Evolutionary conservation across 768 basidiomycete species (phyloP), one percentile per base, ranked within the genome.

Genomic region (Xerocomus brunneocitrinus): DNA sequence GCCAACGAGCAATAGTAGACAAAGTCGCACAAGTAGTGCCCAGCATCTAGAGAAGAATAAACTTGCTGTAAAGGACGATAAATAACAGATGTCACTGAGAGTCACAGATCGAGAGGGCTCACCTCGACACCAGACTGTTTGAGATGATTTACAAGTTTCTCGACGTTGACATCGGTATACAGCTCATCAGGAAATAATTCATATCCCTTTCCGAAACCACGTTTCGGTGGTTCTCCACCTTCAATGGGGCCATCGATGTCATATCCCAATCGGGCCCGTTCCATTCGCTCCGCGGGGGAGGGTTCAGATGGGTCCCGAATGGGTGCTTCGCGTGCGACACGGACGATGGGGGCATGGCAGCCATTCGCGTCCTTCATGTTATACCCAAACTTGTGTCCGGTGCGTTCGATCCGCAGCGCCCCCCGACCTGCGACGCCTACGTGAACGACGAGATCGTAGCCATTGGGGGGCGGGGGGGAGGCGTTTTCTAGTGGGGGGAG

Each of bases 1-100:
- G 85, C 85, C 27, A 89, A 76, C 9, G 85, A 87, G 62, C 85
- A 84, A 61, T 86, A 90, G 65, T 85, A 87, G 54, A 84, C 79
- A 66, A 85, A 89, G 70, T 89, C 87, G 64, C 84, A 87, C 10
- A 89, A 69, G 66, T 83, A 90, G 64, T 86, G 84, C 0, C 87
- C 87, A 14, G 86, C 83, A 62, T 89, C 87, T 76, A 84, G 79
- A 3, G 87, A 88, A 19, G 83, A 77, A 63, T 84, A 82, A 22
- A 87, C 82, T 70, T 83, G 76, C 84, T 87, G 60, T 46, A 46
- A 48, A 30, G 16, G n/a, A 6, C 38, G 35, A 53, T 19, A 34
- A 28, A 49, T 55, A 42, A 57, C 53, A 45, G 39, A 34, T 55
- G 32, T 28, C 25, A 31, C 2, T 25, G n/a, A 34, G 5, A 43